These are phyloP conservation scores for Omphalea diandra DNA, from an alignment of 441 rosid species.

Conservation along the genomic window DNA sequence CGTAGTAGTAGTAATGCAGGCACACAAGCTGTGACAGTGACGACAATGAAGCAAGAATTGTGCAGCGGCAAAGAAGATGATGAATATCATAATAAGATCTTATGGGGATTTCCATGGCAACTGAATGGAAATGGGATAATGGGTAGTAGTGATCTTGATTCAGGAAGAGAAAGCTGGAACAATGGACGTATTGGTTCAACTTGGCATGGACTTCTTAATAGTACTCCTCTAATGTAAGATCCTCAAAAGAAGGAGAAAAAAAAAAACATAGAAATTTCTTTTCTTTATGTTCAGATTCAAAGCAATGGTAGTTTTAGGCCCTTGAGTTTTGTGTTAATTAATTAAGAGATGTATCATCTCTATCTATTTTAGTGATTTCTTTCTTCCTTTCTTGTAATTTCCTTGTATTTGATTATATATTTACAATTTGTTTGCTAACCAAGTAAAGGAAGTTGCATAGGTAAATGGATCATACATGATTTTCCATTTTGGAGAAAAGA, in stretches of 20 bases:
- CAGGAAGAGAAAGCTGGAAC: constrained; percentile 60
- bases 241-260: constrained; percentile 15
- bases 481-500: constrained; percentile 27
- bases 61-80: constrained; percentile 40
- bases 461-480: constrained; percentile 15
- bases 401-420: constrained; percentile 23
- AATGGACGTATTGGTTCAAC: constrained; percentile 56
- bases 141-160: constrained; percentile 46
- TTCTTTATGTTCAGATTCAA: constrained; percentile 19
- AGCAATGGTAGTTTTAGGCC: constrained; percentile 26
- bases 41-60: constrained; percentile 54
- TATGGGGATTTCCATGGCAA: constrained; percentile 86
- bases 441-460: constrained; percentile 21
- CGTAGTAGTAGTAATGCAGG: constrained; percentile 31
- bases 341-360: constrained; percentile 23
- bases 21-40: constrained; percentile 40
- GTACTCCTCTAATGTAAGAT: constrained; percentile 64
- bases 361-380: constrained; percentile 12
- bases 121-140: constrained; percentile 46
- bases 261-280: constrained; percentile 14
- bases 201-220: constrained; percentile 80
- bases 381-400: neutral
- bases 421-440: constrained; percentile 31
- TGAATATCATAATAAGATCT: constrained; percentile 27
- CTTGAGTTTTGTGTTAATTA: constrained; percentile 24